Conservation (phyloP, 345 rosid genomes). For the Durio zibethinus region DNA sequence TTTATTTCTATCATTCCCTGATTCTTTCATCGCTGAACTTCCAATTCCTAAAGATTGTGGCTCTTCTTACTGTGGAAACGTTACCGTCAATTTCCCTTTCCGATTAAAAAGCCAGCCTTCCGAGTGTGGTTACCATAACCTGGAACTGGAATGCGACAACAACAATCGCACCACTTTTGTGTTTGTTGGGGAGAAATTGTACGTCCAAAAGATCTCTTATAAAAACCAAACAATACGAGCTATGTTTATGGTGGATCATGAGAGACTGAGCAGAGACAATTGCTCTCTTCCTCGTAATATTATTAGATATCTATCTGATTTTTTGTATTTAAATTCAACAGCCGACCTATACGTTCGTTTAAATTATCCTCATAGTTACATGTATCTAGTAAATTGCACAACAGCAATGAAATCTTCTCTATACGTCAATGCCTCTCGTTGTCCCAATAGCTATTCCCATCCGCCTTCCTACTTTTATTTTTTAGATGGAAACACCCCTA, state of each 20-base stretch:
- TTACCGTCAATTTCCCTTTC: background rate
- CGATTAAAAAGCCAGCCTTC: background rate
- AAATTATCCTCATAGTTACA: background rate
- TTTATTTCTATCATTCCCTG: background rate
- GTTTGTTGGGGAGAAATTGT: background rate
- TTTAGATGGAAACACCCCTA: background rate
- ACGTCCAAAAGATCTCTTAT: background rate
- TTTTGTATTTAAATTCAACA: no score
- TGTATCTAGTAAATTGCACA: slow-evolving; percentile 2
- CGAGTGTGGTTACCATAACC: background rate
- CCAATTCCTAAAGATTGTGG: background rate
- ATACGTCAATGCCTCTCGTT: background rate
- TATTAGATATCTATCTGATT: no score
- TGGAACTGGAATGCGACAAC: background rate
- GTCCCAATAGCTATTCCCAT: background rate
- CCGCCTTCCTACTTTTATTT: background rate
- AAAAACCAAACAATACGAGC: background rate
- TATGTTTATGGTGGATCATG: no score
- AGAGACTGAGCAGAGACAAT: background rate
- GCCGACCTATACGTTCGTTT: no score
- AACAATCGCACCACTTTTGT: background rate
- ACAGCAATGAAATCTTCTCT: background rate
- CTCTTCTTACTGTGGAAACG: background rate
- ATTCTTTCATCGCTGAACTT: background rate
- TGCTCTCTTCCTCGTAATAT: slow-evolving; percentile 1